phyloP scores from a whole-genome alignment of 2,329 filamentous ascomycete genomes.

The Diaporthe capsici region DNA sequence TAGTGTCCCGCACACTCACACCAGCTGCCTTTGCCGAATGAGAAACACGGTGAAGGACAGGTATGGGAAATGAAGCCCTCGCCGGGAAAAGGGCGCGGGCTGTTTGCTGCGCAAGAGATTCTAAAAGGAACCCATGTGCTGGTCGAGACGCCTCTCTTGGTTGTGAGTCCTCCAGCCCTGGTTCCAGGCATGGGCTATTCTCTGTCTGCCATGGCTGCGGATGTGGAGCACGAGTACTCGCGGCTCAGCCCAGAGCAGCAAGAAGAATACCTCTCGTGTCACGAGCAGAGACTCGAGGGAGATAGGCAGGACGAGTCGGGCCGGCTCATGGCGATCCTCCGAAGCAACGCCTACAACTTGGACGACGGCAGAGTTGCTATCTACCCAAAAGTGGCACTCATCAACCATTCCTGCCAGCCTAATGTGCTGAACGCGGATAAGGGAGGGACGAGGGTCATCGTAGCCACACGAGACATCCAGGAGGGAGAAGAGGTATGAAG shows the following conservation, averaged over 20 bases:
- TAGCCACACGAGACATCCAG: constrained; percentile 51
- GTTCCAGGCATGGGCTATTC: constrained; percentile 51
- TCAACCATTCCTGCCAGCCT: constrained; percentile 56
- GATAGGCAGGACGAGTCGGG: constrained; percentile 42
- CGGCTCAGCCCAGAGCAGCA: constrained; percentile 47
- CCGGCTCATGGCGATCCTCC: constrained; percentile 50
- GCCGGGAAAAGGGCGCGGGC: constrained; percentile 57
- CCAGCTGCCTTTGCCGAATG: background rate
- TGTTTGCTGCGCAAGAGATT: constrained; percentile 53
- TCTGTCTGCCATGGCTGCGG: constrained; percentile 50
- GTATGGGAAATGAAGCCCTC: constrained; percentile 53
- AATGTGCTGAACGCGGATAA: constrained; percentile 51
- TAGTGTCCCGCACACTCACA: constrained; percentile 6
- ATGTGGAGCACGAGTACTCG: constrained; percentile 45
- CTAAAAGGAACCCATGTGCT: constrained; percentile 55
- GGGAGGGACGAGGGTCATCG: constrained; percentile 44
- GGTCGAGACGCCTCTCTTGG: constrained; percentile 53
- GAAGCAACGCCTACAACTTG: constrained; percentile 56
- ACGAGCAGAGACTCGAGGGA: constrained; percentile 45
- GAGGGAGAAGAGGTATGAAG: constrained; percentile 52
- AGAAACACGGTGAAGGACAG: background rate
- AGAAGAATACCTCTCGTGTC: constrained; percentile 47
- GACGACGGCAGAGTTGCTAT: constrained; percentile 49
- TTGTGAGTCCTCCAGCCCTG: constrained; percentile 45
- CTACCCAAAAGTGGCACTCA: constrained; percentile 51